Base-by-base conservation (phyloP, 2,329 filamentous ascomycete genomes). In the Aphanoascus verrucosus region DNA sequence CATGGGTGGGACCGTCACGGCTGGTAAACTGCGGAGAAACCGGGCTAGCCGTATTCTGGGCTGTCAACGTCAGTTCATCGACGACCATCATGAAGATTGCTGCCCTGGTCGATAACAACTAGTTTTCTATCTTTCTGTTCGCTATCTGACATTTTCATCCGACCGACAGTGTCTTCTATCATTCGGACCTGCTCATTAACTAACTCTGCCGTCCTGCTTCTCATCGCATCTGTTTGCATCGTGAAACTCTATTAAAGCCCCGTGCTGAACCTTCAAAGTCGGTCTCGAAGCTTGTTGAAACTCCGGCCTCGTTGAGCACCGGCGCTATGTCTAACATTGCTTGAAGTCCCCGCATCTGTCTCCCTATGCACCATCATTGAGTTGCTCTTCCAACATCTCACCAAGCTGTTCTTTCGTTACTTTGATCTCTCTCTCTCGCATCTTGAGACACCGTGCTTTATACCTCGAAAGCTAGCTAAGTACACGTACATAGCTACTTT, bases 11-110 rank as follows among this genome's bases (percentile, higher is more conserved):
- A 46, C 51, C 34, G 51, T 53, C 51, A 47, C 51, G 44, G 43
- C 51, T 53, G 43, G 51, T 53, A 53, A 47, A 19, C 17, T 53
- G 51, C 51, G 51, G 51, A 53, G 51, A 47, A 53, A 47, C 38
- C 6, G 51, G 28, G 19, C 37, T 35, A 12, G 17, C 49, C 17
- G n/a, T 23, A 19, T 42, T 31, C 15, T 8, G 28, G 4, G n/a
- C 35, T 49, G 32, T 42, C 47, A 28, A 17, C 34, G 35, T 49
- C 23, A 6, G n/a, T 40, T 35, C 40, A 38, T 38, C 17, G 34
- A 38, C 23, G 15, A 37, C 8, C 32, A 34, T 28, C 14, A 8
- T 28, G 32, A 9, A 15, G 19, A 38, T 17, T 17, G 38, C 38
- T 42, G 7, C 15, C 28, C 23, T 28, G 23, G 23, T 4, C 23